A percentile compares a stretch with the other conserved stretches of the same genome.
These are phyloP conservation scores for Boletellus sp. DNA, from an alignment of 768 basidiomycete species.

Conservation along the genomic window DNA sequence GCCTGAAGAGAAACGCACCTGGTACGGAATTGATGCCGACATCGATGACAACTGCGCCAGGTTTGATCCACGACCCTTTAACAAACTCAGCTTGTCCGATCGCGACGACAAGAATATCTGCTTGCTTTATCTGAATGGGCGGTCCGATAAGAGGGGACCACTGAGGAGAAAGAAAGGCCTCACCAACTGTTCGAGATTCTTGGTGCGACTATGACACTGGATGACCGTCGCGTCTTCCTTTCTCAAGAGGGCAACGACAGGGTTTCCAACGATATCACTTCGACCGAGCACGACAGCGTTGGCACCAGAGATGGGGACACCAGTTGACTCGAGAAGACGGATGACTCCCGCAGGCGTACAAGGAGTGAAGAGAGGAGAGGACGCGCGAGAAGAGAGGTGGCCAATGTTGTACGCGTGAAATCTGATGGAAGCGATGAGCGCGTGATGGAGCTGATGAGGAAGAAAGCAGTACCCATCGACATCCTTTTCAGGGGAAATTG, in stretches of 20 bases:
- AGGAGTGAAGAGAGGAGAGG: conserved; percentile 85
- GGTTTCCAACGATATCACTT: conserved; percentile 96
- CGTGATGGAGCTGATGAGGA: background rate
- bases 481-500: conserved; percentile 90
- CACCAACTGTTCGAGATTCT: conserved; percentile 76
- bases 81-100: conserved; percentile 91
- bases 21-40: conserved; percentile 97
- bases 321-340: conserved; percentile 84
- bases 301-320: conserved; percentile 69
- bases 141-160: conserved; percentile 3
- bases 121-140: conserved; percentile 62
- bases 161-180: conserved; percentile 25
- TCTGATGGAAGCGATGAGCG: conserved; percentile 37
- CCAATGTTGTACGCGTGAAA: conserved; percentile 99
- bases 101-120: conserved; percentile 95
- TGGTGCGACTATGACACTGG: conserved; percentile 92
- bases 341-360: conserved; percentile 96
- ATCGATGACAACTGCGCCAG: conserved; percentile 92
- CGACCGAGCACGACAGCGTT: conserved; percentile 92
- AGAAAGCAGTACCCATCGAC: conserved; percentile 76
- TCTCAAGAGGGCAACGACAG: conserved; percentile 86
- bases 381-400: conserved; percentile 85
- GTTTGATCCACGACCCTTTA: conserved; percentile 93
- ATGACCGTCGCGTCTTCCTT: conserved; percentile 94
- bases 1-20: conserved; percentile 42